phyloP scores from a whole-genome alignment of 1,139 yeast species.

The Scheffersomyces illinoinensis region DNA sequence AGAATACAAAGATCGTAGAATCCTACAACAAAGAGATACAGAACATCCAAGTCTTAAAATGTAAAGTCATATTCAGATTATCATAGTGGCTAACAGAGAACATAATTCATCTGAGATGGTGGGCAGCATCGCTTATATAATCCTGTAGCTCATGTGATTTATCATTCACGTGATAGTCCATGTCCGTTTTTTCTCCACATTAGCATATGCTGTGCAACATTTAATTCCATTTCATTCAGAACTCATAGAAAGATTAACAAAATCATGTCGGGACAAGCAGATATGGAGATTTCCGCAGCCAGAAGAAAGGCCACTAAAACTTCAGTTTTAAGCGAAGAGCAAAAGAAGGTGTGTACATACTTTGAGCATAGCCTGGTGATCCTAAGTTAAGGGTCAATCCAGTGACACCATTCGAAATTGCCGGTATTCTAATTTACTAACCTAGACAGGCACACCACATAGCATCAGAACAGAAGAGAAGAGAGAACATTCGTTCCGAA shows the following conservation, averaged over 20 bases:
- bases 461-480: slow-evolving; percentile 51
- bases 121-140: not conserved
- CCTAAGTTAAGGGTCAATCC: not conserved
- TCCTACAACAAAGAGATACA: not conserved
- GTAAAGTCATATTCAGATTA: no score
- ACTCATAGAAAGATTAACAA: not conserved
- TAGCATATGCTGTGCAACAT: not conserved
- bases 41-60: no score
- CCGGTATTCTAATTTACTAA: not conserved
- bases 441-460: slow-evolving; percentile 45
- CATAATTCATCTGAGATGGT: not conserved
- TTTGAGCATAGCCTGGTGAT: not conserved
- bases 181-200: not conserved
- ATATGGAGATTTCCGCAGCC: not conserved
- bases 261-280: slow-evolving; percentile 2
- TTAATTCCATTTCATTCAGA: not conserved
- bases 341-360: slow-evolving; percentile 38
- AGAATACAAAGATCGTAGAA: not conserved
- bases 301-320: slow-evolving; percentile 23
- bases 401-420: not conserved
- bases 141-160: not conserved
- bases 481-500: slow-evolving; percentile 49
- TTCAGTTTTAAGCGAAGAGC: slow-evolving; percentile 42
- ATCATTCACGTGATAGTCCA: not conserved
- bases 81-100: not conserved